A percentile compares a stretch with the other conserved stretches of the same genome.
These are phyloP conservation scores for Xylariales sp. DNA, from an alignment of 2,329 filamentous ascomycete species.

Conservation along the genomic window DNA sequence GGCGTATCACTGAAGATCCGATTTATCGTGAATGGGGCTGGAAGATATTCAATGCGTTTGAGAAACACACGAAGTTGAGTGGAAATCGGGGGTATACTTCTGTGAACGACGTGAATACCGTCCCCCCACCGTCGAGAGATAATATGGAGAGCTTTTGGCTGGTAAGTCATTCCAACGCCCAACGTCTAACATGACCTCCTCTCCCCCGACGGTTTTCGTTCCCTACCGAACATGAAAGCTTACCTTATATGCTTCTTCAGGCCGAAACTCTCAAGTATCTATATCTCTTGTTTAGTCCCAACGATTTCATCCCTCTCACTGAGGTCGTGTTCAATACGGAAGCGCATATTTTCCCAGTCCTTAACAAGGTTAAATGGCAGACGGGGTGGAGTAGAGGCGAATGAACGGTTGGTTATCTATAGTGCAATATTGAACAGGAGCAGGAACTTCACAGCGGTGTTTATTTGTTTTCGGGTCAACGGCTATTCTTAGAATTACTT, in stretches of 20 bases:
- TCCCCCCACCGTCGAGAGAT: constrained; percentile 41
- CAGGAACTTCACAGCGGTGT: no score
- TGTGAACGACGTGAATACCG: constrained; percentile 41
- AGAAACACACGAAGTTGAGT: constrained; percentile 61
- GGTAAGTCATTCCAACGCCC: constrained; percentile 33
- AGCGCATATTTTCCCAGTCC: constrained; percentile 39
- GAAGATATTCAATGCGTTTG: constrained; percentile 94
- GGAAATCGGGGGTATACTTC: constrained; percentile 38
- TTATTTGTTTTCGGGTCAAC: no score
- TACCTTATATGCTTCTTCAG: constrained; percentile 17
- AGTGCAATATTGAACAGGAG: no score
- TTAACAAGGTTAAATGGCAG: constrained; percentile 32
- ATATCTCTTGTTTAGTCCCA: constrained; percentile 41
- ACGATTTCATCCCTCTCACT: constrained; percentile 37
- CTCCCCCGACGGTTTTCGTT: no score
- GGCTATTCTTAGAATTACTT: no score
- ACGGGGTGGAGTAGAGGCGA: constrained; percentile 35
- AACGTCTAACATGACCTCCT: neutral
- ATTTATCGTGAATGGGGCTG: constrained; percentile 94
- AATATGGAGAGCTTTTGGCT: constrained; percentile 49
- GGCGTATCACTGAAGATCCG: constrained; percentile 89
- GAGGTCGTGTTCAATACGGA: constrained; percentile 45
- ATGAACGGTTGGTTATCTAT: no score
- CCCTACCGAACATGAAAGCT: neutral
- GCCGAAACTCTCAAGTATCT: constrained; percentile 44